Conservation (phyloP, 164 flowering plant genomes). For the Berberis thunbergii region DNA sequence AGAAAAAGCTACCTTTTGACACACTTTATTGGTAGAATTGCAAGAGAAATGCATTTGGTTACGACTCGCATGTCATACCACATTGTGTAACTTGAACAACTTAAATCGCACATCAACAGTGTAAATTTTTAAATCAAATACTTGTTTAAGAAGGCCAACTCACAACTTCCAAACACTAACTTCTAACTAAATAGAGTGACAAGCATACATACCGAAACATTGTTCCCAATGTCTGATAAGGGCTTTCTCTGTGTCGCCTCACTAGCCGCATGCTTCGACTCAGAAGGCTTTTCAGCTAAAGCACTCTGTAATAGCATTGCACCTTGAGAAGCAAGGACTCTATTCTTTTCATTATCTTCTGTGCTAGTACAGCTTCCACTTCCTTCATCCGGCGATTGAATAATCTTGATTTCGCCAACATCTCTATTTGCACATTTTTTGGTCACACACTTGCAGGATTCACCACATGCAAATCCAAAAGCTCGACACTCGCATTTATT, state of each 20-base stretch:
- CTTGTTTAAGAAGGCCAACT: not conserved
- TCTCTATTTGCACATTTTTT: conserved; percentile 59
- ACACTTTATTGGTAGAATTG: too few relatives aligned
- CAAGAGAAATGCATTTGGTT: too few relatives aligned
- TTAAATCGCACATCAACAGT: not conserved
- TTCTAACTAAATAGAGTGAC: not conserved
- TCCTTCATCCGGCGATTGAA: conserved; percentile 16
- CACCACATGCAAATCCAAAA: conserved; percentile 34
- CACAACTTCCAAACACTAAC: not conserved
- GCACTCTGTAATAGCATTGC: conserved; percentile 69
- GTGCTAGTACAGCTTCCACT: conserved; percentile 9
- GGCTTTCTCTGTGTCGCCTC: conserved; percentile 45
- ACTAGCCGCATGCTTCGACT: conserved; percentile 22
- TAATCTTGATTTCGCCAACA: conserved; percentile 1
- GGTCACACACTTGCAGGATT: conserved; percentile 50
- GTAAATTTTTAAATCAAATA: not conserved
- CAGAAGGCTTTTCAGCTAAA: conserved; percentile 39
- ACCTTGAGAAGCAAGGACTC: conserved; percentile 59
- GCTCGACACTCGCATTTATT: conserved; percentile 67
- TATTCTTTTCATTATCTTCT: conserved; percentile 28
- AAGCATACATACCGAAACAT: conserved; percentile 42
- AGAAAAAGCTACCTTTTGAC: too few relatives aligned
- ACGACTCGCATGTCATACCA: not conserved
- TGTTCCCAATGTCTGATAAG: conserved; percentile 88
- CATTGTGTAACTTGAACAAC: not conserved